These are phyloP conservation scores for Erodium maritimum DNA, from an alignment of 345 rosid genomes.

Conservation along the genomic window DNA sequence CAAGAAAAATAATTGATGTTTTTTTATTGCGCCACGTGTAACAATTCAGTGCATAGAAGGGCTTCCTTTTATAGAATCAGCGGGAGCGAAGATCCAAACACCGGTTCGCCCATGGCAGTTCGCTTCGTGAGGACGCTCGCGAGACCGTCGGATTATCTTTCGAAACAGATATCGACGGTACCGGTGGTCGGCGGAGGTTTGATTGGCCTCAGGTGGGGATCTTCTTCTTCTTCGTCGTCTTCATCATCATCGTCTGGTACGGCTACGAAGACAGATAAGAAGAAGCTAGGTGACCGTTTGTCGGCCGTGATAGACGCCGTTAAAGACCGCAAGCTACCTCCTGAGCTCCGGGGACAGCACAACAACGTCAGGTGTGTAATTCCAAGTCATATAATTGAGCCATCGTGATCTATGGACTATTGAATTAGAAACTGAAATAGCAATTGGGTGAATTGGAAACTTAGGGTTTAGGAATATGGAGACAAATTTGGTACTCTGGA, in stretches of 20 bases:
- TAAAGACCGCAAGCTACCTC: constrained; percentile 78
- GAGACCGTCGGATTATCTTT: constrained; percentile 2
- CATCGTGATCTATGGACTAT: no score
- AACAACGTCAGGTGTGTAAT: constrained; percentile 43
- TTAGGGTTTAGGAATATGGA: no score
- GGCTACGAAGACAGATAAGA: constrained; percentile 27
- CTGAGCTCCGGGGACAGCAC: constrained; percentile 81
- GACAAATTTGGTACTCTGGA: no score
- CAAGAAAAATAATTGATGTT: no score
- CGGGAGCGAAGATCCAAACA: no score
- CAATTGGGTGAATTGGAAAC: background rate
- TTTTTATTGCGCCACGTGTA: no score
- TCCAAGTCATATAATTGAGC: background rate
- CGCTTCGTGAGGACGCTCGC: constrained; percentile 17
- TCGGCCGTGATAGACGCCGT: constrained; percentile 60
- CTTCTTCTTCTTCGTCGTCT: no score
- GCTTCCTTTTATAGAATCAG: no score
- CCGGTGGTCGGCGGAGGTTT: constrained; percentile 4
- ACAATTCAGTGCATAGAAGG: no score
- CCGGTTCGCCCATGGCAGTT: background rate
- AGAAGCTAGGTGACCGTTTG: constrained; percentile 46
- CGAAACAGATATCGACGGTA: constrained; percentile 8
- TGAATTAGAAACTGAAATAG: background rate
- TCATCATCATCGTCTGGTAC: constrained; percentile 28
- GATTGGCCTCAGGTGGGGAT: constrained; percentile 14